Evolutionary conservation across 2,329 filamentous ascomycete species (phyloP).

Genomic region (Shiraia bambusicola): DNA sequence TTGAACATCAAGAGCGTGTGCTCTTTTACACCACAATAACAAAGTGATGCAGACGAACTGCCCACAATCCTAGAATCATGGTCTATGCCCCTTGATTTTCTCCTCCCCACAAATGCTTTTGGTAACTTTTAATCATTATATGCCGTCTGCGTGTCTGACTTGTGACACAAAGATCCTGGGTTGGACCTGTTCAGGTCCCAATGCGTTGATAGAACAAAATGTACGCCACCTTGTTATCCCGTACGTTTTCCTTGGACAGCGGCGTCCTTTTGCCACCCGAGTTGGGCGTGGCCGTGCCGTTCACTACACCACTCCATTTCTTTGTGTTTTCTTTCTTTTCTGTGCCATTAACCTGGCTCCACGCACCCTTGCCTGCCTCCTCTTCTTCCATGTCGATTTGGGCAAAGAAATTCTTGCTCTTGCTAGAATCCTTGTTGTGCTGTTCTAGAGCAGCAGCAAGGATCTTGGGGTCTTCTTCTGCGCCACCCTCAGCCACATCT

Average conservation of each 20-base stretch:
- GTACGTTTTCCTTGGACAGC: slow-evolving; percentile 59
- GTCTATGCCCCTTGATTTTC: slow-evolving; percentile 3
- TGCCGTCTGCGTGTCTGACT: background rate
- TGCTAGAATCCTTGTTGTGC: slow-evolving; percentile 59
- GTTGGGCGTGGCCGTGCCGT: slow-evolving; percentile 61
- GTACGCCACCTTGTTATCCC: slow-evolving; percentile 97
- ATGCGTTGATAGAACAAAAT: slow-evolving; percentile 91
- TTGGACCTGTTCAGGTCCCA: slow-evolving; percentile 27
- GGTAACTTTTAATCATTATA: slow-evolving; percentile 11
- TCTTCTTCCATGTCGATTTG: slow-evolving; percentile 61
- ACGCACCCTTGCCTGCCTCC: slow-evolving; percentile 66
- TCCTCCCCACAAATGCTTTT: slow-evolving; percentile 12
- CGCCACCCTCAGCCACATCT: slow-evolving; percentile 83
- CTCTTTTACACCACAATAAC: slow-evolving; percentile 4
- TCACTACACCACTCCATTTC: slow-evolving; percentile 64
- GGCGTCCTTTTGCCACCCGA: slow-evolving; percentile 55
- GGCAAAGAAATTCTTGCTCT: slow-evolving; percentile 73
- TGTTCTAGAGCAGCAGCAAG: slow-evolving; percentile 67
- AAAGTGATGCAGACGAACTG: slow-evolving; percentile 4
- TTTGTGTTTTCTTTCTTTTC: slow-evolving; percentile 60
- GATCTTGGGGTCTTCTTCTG: slow-evolving; percentile 74
- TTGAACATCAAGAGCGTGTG: slow-evolving; percentile 5
- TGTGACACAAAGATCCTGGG: too few species aligned
- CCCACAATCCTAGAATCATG: slow-evolving; percentile 2
- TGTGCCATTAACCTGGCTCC: slow-evolving; percentile 80